phyloP scores from a whole-genome alignment of 371 early-diverging fungal species.

The Mortierella sp. region DNA sequence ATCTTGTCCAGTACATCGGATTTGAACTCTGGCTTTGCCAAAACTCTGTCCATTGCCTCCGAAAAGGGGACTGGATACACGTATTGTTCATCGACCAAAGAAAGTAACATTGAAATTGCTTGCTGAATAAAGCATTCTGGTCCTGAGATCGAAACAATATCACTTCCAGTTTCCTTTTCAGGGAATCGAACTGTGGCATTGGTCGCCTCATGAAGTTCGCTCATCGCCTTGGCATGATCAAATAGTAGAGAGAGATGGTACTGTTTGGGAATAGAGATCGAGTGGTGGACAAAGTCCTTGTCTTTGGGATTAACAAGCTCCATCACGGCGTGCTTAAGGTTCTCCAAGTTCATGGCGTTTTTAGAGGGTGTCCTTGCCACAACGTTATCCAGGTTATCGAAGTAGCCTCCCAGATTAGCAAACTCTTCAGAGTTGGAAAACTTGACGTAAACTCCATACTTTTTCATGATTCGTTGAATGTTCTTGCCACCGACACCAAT shows the following conservation, averaged over 20 bases:
- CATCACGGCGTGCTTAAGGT: slow-evolving; percentile 78
- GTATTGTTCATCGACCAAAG: slow-evolving; percentile 47
- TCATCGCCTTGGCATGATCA: slow-evolving; percentile 58
- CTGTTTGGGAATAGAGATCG: slow-evolving; percentile 61
- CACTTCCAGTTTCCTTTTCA: slow-evolving; percentile 56
- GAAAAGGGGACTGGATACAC: slow-evolving; percentile 47
- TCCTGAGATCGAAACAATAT: slow-evolving; percentile 41
- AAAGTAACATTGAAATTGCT: slow-evolving; percentile 41
- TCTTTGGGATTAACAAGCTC: slow-evolving; percentile 77
- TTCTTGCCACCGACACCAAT: slow-evolving; percentile 96
- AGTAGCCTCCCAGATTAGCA: slow-evolving; percentile 82
- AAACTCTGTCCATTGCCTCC: slow-evolving; percentile 43
- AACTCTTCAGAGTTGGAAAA: slow-evolving; percentile 89
- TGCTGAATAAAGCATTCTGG: slow-evolving; percentile 51
- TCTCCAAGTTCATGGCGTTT: slow-evolving; percentile 77
- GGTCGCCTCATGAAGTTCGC: slow-evolving; percentile 65
- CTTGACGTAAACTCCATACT: slow-evolving; percentile 95
- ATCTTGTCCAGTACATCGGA: slow-evolving; percentile 30
- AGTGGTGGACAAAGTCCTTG: slow-evolving; percentile 60
- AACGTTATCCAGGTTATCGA: slow-evolving; percentile 86
- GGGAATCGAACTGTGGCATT: slow-evolving; percentile 68
- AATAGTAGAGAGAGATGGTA: slow-evolving; percentile 62
- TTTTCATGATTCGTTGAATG: slow-evolving; percentile 96
- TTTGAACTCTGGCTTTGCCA: slow-evolving; percentile 46
- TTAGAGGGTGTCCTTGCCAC: slow-evolving; percentile 90